Evolutionary conservation across 169 alveolate genomes (phyloP).

Genomic region (Eimeria necatrix): DNA sequence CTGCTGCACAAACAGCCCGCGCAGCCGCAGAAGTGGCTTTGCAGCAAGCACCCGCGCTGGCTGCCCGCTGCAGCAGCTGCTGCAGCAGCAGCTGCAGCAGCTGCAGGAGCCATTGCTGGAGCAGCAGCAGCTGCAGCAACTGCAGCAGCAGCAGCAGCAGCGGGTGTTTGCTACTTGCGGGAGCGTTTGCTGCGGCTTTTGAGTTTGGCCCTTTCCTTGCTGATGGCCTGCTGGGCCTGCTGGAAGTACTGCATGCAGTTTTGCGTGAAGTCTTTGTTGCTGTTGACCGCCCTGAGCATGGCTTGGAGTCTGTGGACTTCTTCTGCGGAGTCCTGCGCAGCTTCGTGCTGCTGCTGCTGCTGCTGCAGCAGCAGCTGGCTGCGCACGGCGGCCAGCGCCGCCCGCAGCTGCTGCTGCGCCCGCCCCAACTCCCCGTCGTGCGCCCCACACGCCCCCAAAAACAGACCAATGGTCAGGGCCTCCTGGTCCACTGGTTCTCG

Average conservation of each 20-base stretch:
- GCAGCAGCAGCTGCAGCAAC: no score
- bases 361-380: constrained; percentile 17
- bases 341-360: neutral
- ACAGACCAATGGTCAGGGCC: neutral
- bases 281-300: neutral
- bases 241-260: constrained; percentile 11
- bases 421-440: neutral
- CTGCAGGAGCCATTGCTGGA: no score
- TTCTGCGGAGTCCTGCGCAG: neutral
- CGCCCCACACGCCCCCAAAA: neutral
- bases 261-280: neutral
- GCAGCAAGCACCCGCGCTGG: no score
- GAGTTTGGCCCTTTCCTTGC: neutral
- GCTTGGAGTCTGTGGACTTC: neutral
- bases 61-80: no score
- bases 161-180: neutral
- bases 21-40: no score
- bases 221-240: neutral
- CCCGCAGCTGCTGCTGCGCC: neutral
- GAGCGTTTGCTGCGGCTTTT: no score
- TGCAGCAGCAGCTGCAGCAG: no score
- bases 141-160: neutral
- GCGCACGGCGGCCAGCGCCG: neutral
- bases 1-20: no score
- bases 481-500: neutral